Evolutionary conservation across 1,139 yeast species (phyloP).

Genomic region (Pichia sp.): DNA sequence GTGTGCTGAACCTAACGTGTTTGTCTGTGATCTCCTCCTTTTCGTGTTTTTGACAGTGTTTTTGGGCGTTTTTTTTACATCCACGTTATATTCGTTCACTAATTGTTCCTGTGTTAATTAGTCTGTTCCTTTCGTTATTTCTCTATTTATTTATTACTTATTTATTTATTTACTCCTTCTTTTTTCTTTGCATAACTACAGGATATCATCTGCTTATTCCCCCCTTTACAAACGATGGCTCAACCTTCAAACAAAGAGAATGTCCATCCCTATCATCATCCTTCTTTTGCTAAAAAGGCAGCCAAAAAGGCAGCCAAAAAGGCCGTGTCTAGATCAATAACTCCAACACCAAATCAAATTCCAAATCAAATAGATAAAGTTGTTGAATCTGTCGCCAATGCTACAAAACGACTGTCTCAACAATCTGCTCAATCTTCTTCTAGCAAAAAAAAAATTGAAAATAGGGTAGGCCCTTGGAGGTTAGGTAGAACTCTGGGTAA

Average conservation of each 20-base stretch:
- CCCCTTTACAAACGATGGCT: no score
- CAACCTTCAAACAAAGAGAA: slow-evolving; percentile 8
- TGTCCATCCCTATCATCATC: slow-evolving; percentile 6
- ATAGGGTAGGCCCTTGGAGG: slow-evolving; percentile 73
- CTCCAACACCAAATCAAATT: slow-evolving; percentile 17
- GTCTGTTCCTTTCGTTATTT: no score
- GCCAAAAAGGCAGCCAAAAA: slow-evolving; percentile 25
- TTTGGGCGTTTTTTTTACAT: no score
- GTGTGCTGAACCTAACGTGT: no score
- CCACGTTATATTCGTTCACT: no score
- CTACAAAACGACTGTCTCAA: slow-evolving; percentile 52
- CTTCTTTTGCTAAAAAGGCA: slow-evolving; percentile 24
- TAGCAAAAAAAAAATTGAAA: slow-evolving; percentile 49
- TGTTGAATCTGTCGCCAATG: slow-evolving; percentile 46
- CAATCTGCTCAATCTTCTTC: slow-evolving; percentile 41
- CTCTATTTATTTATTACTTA: no score
- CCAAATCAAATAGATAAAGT: slow-evolving; percentile 29
- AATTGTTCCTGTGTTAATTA: no score
- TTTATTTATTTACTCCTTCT: no score
- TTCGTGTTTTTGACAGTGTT: no score
- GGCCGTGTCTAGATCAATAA: slow-evolving; percentile 14
- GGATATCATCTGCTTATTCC: no score
- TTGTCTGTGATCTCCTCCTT: no score
- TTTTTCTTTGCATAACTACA: no score
- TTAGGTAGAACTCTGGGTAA: slow-evolving; percentile 73